Evolutionary conservation across 441 rosid genomes (phyloP), one percentile per base, ranked within the genome.

Genomic region (Aquilaria agallochum): DNA sequence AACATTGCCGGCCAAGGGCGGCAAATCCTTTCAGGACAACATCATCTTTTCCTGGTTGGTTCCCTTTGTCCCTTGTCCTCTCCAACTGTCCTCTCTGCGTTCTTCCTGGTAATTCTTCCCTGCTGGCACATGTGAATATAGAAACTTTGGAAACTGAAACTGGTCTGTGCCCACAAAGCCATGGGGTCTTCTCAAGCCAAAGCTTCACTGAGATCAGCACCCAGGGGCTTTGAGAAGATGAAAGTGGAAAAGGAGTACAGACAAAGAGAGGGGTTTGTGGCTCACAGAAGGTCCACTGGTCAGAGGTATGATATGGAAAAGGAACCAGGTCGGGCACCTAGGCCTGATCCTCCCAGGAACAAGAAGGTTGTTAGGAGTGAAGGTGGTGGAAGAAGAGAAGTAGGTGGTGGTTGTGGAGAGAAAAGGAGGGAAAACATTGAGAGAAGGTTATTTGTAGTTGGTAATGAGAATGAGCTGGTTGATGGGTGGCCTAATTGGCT

Each of bases 401-500:
- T 33, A 12, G 67, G 49, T 36, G 66, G 55, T 15, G 36, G 54
- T 31, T 71, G 15, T 8, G 60, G 45, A 50, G 62, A 50, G 58
- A 65, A 51, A 54, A 61, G 59, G 11, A 58, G 66, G 10, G 68
- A 58, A 6, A 30, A 51, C 20, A 70, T 53, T 46, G 66, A 53
- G 64, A 65, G 46, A 51, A 20, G 47, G 49, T 56, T 32, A 48
- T 59, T 1, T 55, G 33, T 31, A 57, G 47, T 42, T 12, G 53
- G 36, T 49, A 73, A 40, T 32, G 78, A 61, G 5, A 78, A 47
- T 61, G 80, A 73, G 68, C 31, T 64, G 27, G 78, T 69, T 14
- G 71, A 72, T 63, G 92, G 87, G 14, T 81, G 92, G 88, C 92
- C 92, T 4, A 81, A 78, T 65, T 83, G 89, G 89, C 83, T 86